These are phyloP conservation scores for Thalia dealbata DNA, from an alignment of 176 grass and related monocot species.

Conservation along the genomic window DNA sequence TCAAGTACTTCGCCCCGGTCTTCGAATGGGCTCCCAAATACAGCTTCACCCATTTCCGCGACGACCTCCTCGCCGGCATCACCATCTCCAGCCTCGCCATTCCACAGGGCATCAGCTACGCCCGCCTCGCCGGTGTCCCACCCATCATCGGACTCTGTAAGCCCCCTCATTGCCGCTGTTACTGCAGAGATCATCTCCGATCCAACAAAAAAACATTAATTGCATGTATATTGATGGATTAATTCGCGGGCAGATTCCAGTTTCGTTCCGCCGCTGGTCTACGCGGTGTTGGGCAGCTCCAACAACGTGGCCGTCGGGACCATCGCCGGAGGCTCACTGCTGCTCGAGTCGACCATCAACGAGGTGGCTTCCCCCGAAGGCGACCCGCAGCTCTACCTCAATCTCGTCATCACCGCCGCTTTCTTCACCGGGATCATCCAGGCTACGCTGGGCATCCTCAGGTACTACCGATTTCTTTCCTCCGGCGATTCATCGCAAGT, in stretches of 20 bases:
- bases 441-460: not conserved
- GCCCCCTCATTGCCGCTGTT: too few relatives aligned
- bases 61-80: conserved; percentile 80
- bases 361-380: not conserved
- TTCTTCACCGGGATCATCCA: not conserved
- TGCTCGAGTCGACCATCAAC: not conserved
- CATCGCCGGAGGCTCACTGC: not conserved
- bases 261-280: conserved; percentile 44
- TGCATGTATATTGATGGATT: too few relatives aligned
- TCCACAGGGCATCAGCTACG: conserved; percentile 98
- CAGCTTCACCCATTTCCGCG: conserved; percentile 43
- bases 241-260: conserved; percentile 46
- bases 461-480: too few relatives aligned
- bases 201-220: too few relatives aligned
- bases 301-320: not conserved
- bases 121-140: conserved; percentile 73
- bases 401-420: not conserved
- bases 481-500: too few relatives aligned
- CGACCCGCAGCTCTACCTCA: not conserved
- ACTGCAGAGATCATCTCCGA: too few relatives aligned
- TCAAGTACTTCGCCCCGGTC: conserved; percentile 69
- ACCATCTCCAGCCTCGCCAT: conserved; percentile 98
- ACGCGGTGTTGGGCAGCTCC: not conserved
- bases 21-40: conserved; percentile 67
- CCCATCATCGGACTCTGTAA: conserved; percentile 83